Evolutionary conservation across 2,329 filamentous ascomycete species (phyloP), one percentile per base, ranked within the genome.

Genomic region (Sporothrix dimorphospora): DNA sequence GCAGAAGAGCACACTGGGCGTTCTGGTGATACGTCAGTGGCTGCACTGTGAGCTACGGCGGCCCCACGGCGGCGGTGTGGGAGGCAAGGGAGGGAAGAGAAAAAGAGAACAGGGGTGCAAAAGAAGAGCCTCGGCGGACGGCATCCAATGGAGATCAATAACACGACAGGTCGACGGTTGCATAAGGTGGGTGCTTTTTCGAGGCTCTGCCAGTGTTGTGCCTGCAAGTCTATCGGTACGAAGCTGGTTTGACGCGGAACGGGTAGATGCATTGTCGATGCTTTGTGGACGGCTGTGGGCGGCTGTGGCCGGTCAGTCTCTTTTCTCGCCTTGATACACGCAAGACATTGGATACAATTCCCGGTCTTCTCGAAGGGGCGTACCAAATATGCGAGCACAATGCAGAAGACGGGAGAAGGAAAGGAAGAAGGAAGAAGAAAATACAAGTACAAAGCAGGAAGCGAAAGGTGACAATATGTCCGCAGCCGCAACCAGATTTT

Each of bases 11-110:
- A 63, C 34, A 45, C n/a, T 5, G 11, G 38, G 59, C 59, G 59
- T 65, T 65, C 38, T 45, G n/a, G 38, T 65, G 21, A 65, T 34
- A 49, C 27, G 61, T 49, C 63, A 27, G 63, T 49, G 63, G 63
- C 42, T 47, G 14, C 63, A 49, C 14, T 49, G 63, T 34, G 40
- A n/a, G 12, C 21, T 38, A 65, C 21, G 38, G 59, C 38, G 38
- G 59, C 45, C 59, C 59, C 59, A 45, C 42, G 42, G 30, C 63
- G 63, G 63, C 19, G 63, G 42, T 47, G 42, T 66, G 24, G 42
- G 24, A 49, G 19, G 21, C 11, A 30, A 69, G 45, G 40, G 27
- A 9, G 30, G n/a, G 6, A 38, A 70, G 9, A 45, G 27, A 24
- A 55, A 47, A 24, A 24, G 14, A 65, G 30, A 27, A 21, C 38